Percentiles rank a stretch among this genome's conserved stretches.
phyloP scores from a whole-genome alignment of 176 grass and related monocot genomes.

The Leersia perrieri region DNA sequence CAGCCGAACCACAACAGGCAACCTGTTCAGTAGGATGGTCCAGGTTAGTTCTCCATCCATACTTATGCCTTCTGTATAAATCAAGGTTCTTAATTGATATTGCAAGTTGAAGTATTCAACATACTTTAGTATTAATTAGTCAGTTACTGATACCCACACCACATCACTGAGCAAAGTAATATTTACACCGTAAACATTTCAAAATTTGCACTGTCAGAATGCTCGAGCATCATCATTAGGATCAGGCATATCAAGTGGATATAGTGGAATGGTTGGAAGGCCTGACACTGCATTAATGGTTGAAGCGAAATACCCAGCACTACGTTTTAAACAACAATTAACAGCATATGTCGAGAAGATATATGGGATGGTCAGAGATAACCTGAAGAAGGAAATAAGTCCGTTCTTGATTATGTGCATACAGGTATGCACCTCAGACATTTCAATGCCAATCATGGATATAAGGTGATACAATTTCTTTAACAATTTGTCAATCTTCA shows the following conservation, averaged over 20 bases:
- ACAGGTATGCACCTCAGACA: conserved; percentile 50
- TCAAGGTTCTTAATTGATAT: conserved; percentile 19
- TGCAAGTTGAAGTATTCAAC: conserved; percentile 4
- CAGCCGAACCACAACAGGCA: conserved; percentile 47
- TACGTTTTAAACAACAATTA: conserved; percentile 93
- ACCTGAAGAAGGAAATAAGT: conserved; percentile 87
- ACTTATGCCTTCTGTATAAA: conserved; percentile 11
- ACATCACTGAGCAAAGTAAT: background rate
- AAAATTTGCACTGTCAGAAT: conserved; percentile 52
- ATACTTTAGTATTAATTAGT: background rate
- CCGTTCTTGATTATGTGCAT: conserved; percentile 83
- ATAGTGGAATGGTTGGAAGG: conserved; percentile 80
- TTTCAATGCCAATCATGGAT: conserved; percentile 9
- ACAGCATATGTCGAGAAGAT: conserved; percentile 96
- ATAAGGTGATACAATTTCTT: background rate
- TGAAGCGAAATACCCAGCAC: conserved; percentile 88
- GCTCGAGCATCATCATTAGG: conserved; percentile 56
- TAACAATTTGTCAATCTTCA: conserved; percentile 24
- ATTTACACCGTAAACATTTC: conserved; percentile 11
- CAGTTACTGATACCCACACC: background rate
- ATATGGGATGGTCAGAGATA: conserved; percentile 83
- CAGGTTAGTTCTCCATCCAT: conserved; percentile 43
- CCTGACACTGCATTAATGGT: conserved; percentile 50
- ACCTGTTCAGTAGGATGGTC: conserved; percentile 78
- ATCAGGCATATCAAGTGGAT: conserved; percentile 73